Evolutionary conservation across 2,329 filamentous ascomycete genomes (phyloP).

Genomic region (Aspergillus piperis): DNA sequence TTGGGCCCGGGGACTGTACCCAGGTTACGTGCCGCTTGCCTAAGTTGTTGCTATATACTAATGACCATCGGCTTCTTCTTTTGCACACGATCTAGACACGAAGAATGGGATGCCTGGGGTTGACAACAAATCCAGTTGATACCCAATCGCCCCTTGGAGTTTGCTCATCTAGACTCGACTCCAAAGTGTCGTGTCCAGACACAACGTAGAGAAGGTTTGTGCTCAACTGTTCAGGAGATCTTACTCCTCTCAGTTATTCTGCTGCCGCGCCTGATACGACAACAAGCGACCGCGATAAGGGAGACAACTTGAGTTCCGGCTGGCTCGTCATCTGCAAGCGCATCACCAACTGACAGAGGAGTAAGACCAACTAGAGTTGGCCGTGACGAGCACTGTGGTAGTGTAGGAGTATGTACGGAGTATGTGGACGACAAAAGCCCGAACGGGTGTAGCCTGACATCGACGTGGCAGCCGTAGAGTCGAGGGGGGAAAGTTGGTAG

Average conservation of each 20-base stretch:
- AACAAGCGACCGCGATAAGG: slow-evolving; percentile 16
- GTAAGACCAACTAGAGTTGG: slow-evolving; percentile 4
- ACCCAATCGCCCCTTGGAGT: background rate
- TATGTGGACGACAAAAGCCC: slow-evolving; percentile 11
- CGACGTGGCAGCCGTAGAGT: slow-evolving; percentile 27
- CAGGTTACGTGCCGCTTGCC: background rate
- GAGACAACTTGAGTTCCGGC: slow-evolving; percentile 4
- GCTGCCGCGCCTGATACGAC: slow-evolving; percentile 9
- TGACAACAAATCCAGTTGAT: background rate
- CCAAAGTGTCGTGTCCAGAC: background rate
- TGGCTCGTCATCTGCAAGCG: slow-evolving; percentile 15
- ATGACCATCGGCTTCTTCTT: background rate
- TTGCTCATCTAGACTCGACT: background rate
- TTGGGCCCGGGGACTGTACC: slow-evolving; percentile 11
- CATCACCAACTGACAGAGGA: slow-evolving; percentile 8
- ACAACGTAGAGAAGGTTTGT: background rate
- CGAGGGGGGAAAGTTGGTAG: slow-evolving; percentile 16
- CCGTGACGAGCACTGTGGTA: background rate
- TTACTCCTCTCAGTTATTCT: slow-evolving; percentile 2
- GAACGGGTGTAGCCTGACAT: slow-evolving; percentile 22
- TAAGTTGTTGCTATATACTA: background rate
- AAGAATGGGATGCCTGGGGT: background rate
- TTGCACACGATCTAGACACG: background rate
- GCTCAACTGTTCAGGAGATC: background rate
- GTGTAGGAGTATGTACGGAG: background rate